A percentile compares a stretch with the other conserved stretches of the same genome.
These are phyloP conservation scores for Pichia californica DNA, from an alignment of 805 yeast species.

Conservation along the genomic window DNA sequence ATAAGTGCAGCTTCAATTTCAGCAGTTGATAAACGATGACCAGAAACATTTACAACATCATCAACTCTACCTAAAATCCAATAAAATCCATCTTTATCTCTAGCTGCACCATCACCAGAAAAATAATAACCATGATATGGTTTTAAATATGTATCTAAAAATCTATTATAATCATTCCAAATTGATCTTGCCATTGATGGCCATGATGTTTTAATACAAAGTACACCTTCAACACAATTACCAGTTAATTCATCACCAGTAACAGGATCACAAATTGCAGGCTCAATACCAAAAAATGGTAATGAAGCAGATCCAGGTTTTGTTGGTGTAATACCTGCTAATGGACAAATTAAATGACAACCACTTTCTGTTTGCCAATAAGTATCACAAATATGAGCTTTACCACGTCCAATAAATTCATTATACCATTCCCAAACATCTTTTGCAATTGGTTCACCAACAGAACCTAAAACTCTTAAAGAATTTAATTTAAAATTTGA, in stretches of 20 bases:
- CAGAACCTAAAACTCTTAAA: conserved; percentile 69
- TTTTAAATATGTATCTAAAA: conserved; percentile 71
- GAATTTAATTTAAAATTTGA: conserved; percentile 56
- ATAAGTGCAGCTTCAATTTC: conserved; percentile 80
- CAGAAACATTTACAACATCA: conserved; percentile 83
- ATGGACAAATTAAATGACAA: conserved; percentile 69
- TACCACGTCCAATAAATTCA: conserved; percentile 60
- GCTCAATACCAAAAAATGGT: conserved; percentile 78
- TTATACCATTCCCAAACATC: conserved; percentile 87
- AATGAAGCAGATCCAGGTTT: conserved; percentile 83
- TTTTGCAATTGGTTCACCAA: conserved; percentile 82
- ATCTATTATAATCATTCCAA: conserved; percentile 70
- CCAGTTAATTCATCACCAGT: conserved; percentile 63
- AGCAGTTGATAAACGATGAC: conserved; percentile 83
- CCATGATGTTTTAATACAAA: conserved; percentile 69
- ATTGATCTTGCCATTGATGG: conserved; percentile 83
- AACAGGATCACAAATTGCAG: conserved; percentile 68
- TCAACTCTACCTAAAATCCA: conserved; percentile 87
- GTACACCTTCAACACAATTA: conserved; percentile 73
- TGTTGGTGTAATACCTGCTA: conserved; percentile 72
- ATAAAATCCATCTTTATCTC: conserved; percentile 77
- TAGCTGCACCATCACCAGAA: conserved; percentile 87
- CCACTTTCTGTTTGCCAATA: conserved; percentile 91
- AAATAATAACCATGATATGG: conserved; percentile 80
- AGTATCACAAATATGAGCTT: conserved; percentile 72